These are phyloP conservation scores for Elaeagnus macrophylla DNA, from an alignment of 306 rosid genomes.

Conservation along the genomic window DNA sequence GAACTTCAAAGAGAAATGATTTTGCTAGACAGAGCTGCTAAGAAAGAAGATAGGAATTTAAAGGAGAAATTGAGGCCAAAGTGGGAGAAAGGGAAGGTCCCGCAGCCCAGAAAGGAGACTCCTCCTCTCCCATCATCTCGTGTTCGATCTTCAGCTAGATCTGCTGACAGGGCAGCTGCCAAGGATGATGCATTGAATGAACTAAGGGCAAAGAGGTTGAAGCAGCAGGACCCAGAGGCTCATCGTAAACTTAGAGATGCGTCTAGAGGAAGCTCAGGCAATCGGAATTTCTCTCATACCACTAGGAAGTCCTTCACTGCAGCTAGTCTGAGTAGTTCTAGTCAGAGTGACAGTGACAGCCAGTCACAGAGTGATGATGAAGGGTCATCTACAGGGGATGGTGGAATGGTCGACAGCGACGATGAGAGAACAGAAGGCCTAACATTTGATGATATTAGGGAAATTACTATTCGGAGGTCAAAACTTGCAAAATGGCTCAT, in stretches of 20 bases:
- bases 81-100: conserved; percentile 57
- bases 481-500: conserved; percentile 82
- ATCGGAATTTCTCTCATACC: conserved; percentile 35
- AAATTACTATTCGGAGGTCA: conserved; percentile 70
- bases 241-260: conserved; percentile 45
- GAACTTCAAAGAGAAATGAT: conserved; percentile 97
- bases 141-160: conserved; percentile 62
- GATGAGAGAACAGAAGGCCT: conserved; percentile 65
- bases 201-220: conserved; percentile 81
- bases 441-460: conserved; percentile 67
- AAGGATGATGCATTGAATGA: conserved; percentile 92
- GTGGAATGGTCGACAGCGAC: conserved; percentile 68
- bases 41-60: conserved; percentile 66
- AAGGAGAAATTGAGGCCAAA: conserved; percentile 65
- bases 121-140: conserved; percentile 64
- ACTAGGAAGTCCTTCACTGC: conserved; percentile 47
- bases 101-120: conserved; percentile 41
- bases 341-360: conserved; percentile 82
- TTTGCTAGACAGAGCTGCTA: conserved; percentile 71
- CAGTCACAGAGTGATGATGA: conserved; percentile 70
- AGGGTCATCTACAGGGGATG: conserved; percentile 47
- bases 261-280: conserved; percentile 45
- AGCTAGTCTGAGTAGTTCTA: conserved; percentile 52
- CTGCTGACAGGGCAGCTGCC: conserved; percentile 73
- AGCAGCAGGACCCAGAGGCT: conserved; percentile 79